Base-by-base conservation (phyloP, 257 asterid species). In the Scutellaria galericulata region DNA sequence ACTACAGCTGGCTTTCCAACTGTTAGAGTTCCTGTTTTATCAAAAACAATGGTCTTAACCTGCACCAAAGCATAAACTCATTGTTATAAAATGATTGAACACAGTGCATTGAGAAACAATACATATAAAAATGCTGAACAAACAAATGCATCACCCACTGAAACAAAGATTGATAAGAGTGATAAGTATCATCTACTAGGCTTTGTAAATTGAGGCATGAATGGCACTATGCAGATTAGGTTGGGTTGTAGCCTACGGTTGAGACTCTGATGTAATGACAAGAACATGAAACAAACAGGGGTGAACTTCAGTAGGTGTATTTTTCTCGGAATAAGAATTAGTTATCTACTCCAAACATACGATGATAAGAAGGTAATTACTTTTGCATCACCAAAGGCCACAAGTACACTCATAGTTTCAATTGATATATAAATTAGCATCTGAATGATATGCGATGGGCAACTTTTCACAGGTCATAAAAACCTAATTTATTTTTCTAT, bases 11-110 rank as follows among this genome's bases (percentile, higher is more conserved):
- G 98, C 79, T 86, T 93, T 76, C 98, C 98, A 77, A 85, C 63
- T 14, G 98, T 93, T 77, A 91, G 71, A 7, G 98, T 93, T 77
- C 98, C 97, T 4, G 97, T 91, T 86, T 93, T 93, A 81, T 93
- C 98, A 65, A 93, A 93, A 67, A 91, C 95, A 8, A 91, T 84
- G 52, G 86, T 83, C 83, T 86, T 91, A 64, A 93, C 88, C 98
- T 93, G 86, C 75, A 76, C 59, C 59, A 75, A 71, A 71, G 54
- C 7, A 63, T 9, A 45, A 41, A 44, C 57, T 56, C 63, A 68
- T 59, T 64, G 46, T 53, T 35, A 72, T 47, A 57, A 18, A 57
- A 53, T 14, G 12, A 68, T 70, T 31, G 37, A 31, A 31, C 37
- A 1, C 37, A 31, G 4, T 31, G 5, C 37, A 31, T 37, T 42